These are phyloP conservation scores for Leucocoprinus leucothites DNA, from an alignment of 768 basidiomycete species.

Conservation along the genomic window DNA sequence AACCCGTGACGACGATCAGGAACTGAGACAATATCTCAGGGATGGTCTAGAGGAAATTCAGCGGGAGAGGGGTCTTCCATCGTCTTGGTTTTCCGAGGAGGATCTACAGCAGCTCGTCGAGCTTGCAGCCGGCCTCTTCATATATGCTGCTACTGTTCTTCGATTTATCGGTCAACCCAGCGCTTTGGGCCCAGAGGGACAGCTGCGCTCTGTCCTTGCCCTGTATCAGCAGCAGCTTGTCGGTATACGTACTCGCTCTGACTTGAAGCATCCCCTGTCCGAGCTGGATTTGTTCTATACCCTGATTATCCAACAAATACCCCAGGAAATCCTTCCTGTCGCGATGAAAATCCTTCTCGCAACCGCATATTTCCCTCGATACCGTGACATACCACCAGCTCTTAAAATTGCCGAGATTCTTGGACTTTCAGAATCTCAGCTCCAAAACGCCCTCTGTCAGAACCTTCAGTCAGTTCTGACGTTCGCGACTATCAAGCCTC, in stretches of 20 bases:
- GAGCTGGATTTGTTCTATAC: background rate
- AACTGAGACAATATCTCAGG: background rate
- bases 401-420: background rate
- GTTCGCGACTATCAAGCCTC: background rate
- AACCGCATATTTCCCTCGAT: background rate
- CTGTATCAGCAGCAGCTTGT: background rate
- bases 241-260: background rate
- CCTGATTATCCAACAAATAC: background rate
- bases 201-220: background rate
- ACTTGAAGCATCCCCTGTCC: background rate
- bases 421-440: background rate
- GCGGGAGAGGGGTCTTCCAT: background rate
- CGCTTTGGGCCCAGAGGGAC: background rate
- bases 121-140: constrained; percentile 3
- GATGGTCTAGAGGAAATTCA: background rate
- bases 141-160: constrained; percentile 6
- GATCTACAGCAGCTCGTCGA: background rate
- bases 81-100: background rate
- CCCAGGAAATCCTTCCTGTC: background rate
- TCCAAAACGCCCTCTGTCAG: background rate
- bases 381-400: background rate
- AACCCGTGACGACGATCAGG: constrained; percentile 5
- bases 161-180: background rate
- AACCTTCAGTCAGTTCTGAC: background rate
- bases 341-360: background rate